Evolutionary conservation across 1,284 basidiomycete species (phyloP), one percentile per base, ranked within the genome.

Genomic region (Heterobasidion parviporum): DNA sequence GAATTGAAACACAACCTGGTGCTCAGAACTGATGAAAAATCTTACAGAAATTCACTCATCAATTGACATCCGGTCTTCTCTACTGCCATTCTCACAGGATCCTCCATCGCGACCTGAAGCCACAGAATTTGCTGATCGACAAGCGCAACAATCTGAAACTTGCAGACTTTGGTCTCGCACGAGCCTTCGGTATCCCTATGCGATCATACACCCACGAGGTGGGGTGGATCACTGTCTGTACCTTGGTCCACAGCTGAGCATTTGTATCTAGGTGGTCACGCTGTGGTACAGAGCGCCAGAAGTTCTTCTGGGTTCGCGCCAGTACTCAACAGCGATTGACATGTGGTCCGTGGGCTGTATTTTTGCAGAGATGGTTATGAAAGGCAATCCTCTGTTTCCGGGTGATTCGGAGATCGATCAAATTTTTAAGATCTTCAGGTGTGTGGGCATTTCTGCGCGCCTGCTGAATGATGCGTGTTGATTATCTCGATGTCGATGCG

Each of bases 361-460:
- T 66, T 89, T 92, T 63, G 93, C 93, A 8, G 93, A 96, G 72
- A 95, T 96, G 93, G 83, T 90, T 55, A 85, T 91, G 80, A 78
- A 82, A 60, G 87, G 94, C 26, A 82, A 86, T 62, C 95, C 96
- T 1, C 79, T 98, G 26, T 98, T 98, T 81, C 94, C 96, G 12
- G 96, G 97, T 8, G 96, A 99, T 74, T 98, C 94, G 33, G 96
- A 99, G 73, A 99, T 99, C 65, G 96, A 99, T 74, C 95, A 99
- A 75, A 99, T 99, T 64, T 99, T 98, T 83, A 92, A 94, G 73
- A 99, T 98, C 67, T 99, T 99, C 81, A 84, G 91, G 92, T 92
- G 79, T 65, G 26, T 26, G 26, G 26, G 26, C 26, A 26, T 26
- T 26, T 26, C 5, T 26, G 26, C 26, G 26, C 26, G 26, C 26